Evolutionary conservation across 23 red algal genomes (phyloP).

Genomic region (Pyropia yezoensis): DNA sequence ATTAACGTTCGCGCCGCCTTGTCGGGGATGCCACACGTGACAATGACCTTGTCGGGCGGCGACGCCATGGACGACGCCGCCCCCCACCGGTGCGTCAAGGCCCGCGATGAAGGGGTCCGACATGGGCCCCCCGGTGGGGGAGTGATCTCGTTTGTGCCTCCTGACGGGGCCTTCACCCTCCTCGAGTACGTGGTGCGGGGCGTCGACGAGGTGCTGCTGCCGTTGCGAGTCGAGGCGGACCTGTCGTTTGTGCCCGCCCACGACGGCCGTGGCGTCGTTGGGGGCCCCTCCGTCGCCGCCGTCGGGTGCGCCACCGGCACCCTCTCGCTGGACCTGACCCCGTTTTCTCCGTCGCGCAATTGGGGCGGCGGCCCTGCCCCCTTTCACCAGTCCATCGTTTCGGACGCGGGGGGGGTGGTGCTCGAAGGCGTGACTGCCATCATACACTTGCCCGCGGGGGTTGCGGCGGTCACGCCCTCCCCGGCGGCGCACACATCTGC

Average conservation of each 20-base stretch:
- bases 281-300: no score
- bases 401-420: neutral
- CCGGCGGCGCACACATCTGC: constrained; percentile 1
- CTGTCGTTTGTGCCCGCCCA: constrained; percentile 23
- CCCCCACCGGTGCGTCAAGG: constrained; percentile 64
- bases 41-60: constrained; percentile 35
- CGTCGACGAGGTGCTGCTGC: constrained; percentile 24
- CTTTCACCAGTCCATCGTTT: constrained; percentile 1
- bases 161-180: constrained; percentile 71
- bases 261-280: no score
- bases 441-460: neutral
- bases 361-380: neutral
- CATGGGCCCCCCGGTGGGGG: constrained; percentile 24
- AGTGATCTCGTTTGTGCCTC: constrained; percentile 67
- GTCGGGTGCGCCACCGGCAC: constrained; percentile 11
- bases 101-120: neutral
- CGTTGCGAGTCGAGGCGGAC: constrained; percentile 40
- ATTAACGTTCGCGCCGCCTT: constrained; percentile 55
- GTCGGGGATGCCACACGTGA: constrained; percentile 73
- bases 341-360: constrained; percentile 21
- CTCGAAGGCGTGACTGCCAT: neutral
- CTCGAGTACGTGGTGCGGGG: constrained; percentile 52
- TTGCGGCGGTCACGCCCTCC: no score
- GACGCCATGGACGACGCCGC: constrained; percentile 43
- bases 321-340: constrained; percentile 33